Percentiles rank a stretch among this genome's conserved stretches.
Conservation (phyloP, 441 rosid genomes). For the Aleurites moluccanus region DNA sequence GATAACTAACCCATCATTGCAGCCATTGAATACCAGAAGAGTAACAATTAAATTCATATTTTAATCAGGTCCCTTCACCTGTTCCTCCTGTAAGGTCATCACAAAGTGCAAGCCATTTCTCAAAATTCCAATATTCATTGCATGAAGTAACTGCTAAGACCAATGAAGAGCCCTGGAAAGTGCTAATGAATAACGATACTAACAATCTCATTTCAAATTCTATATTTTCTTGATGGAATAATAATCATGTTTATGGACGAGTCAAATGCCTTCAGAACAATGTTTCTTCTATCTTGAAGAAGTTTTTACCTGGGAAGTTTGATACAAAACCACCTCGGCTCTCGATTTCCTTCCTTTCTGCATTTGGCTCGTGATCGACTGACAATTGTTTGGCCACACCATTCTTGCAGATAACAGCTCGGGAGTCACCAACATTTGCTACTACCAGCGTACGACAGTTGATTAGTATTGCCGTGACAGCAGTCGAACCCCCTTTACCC, state of each 20-base stretch:
- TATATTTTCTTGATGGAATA: neutral
- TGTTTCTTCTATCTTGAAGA: neutral
- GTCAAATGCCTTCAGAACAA: neutral
- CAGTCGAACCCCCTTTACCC: constrained; percentile 93
- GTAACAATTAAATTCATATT: neutral
- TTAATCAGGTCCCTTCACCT: neutral
- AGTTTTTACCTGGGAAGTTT: constrained; percentile 66
- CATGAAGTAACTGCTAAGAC: constrained; percentile 1
- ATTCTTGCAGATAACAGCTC: constrained; percentile 70
- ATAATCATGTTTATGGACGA: neutral
- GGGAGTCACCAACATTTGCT: constrained; percentile 91
- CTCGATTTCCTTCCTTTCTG: constrained; percentile 68
- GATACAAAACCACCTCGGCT: constrained; percentile 86
- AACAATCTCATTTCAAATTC: neutral
- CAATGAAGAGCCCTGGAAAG: neutral
- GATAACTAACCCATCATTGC: neutral
- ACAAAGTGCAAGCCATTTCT: neutral
- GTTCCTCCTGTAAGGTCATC: neutral
- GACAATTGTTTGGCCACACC: constrained; percentile 76
- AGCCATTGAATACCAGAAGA: neutral
- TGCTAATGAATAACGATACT: neutral
- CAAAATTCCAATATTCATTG: neutral
- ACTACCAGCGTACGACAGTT: constrained; percentile 67
- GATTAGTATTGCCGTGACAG: constrained; percentile 82
- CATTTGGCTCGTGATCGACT: constrained; percentile 79